Evolutionary conservation across 495 filamentous ascomycete genomes (phyloP).

Genomic region (Aspergillus carlsbadensis): DNA sequence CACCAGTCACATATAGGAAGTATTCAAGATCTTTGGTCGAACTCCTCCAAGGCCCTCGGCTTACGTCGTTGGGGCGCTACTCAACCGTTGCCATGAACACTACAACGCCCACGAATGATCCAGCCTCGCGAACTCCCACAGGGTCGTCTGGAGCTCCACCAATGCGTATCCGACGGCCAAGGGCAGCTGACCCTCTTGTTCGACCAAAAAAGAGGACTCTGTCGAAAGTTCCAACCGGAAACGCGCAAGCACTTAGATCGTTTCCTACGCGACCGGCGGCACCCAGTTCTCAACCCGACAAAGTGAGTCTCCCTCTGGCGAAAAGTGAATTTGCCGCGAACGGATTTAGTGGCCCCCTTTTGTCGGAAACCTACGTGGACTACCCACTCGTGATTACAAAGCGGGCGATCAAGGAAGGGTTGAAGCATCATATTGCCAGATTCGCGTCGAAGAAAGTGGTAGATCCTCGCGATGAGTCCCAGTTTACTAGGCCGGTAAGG

Average conservation of each 20-base stretch:
- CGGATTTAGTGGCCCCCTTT: conserved; percentile 60
- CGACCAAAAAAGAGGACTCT: conserved; percentile 55
- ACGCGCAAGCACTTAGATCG: conserved; percentile 22
- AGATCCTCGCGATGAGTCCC: conserved; percentile 70
- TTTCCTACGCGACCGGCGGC: conserved; percentile 25
- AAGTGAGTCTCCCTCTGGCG: conserved; percentile 15
- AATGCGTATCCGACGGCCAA: conserved; percentile 46
- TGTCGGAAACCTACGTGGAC: conserved; percentile 54
- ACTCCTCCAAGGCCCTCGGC: background rate
- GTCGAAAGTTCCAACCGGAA: conserved; percentile 22
- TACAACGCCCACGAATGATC: conserved; percentile 33
- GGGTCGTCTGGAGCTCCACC: conserved; percentile 36
- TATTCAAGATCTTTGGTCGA: background rate
- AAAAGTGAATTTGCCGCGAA: conserved; percentile 45
- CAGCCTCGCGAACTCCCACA: conserved; percentile 30
- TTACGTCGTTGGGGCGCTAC: background rate
- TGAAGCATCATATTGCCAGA: conserved; percentile 83
- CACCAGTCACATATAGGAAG: no score
- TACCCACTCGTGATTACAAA: conserved; percentile 81
- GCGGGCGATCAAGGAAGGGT: conserved; percentile 69
- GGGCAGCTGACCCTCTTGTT: conserved; percentile 65
- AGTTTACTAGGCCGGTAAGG: conserved; percentile 84
- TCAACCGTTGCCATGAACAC: conserved; percentile 31
- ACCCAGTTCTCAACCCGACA: conserved; percentile 19
- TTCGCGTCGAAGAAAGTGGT: conserved; percentile 64